Percentiles rank a stretch among this genome's conserved stretches.
These are phyloP conservation scores for Ogataea minuta DNA, from an alignment of 805 yeast genomes.

Conservation along the genomic window DNA sequence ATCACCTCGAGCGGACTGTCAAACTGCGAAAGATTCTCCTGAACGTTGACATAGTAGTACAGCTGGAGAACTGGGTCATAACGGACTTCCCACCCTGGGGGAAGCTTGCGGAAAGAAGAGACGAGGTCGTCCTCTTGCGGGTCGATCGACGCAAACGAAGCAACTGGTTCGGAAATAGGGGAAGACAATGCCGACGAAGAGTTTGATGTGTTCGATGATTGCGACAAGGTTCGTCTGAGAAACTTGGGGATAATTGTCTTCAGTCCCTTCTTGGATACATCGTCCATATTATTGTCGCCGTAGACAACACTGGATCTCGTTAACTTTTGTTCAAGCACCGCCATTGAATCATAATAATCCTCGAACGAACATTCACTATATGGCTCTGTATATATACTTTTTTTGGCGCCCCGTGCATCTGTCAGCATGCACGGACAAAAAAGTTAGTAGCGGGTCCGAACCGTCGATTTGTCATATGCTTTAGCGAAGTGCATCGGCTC, in stretches of 20 bases:
- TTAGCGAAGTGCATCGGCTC: not conserved
- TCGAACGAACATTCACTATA: not conserved
- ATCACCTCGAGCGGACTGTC: slow-evolving; percentile 47
- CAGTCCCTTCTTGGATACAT: slow-evolving; percentile 1
- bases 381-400: too few species aligned
- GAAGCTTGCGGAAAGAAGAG: slow-evolving; percentile 16
- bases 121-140: slow-evolving; percentile 1
- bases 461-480: too few species aligned
- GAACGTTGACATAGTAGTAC: slow-evolving; percentile 39
- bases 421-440: too few species aligned
- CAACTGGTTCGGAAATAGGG: not conserved
- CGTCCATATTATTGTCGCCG: not conserved
- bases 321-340: not conserved
- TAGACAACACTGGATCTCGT: too few species aligned
- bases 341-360: not conserved
- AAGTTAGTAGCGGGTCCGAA: not conserved
- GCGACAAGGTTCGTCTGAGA: slow-evolving; percentile 2
- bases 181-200: not conserved
- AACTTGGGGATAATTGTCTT: slow-evolving; percentile 8
- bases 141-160: not conserved
- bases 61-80: slow-evolving; percentile 40
- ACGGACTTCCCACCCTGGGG: slow-evolving; percentile 36
- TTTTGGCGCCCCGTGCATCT: too few species aligned
- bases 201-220: slow-evolving; percentile 1
- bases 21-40: slow-evolving; percentile 37